phyloP scores from a whole-genome alignment of 805 yeast genomes.

The Saccharomycopsis sp. region DNA sequence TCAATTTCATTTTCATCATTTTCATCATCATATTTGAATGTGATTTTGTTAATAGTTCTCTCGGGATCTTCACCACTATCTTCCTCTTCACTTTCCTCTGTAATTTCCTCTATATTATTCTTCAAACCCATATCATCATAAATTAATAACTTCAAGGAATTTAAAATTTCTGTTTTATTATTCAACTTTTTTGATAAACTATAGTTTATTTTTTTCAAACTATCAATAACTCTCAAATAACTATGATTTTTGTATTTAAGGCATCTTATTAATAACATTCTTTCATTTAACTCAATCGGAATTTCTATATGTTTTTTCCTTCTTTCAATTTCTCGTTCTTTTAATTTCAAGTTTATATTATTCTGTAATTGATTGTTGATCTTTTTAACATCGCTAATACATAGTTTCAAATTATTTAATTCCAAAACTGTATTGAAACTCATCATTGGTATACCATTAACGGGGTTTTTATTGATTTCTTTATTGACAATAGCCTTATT shows the following conservation, averaged over 20 bases:
- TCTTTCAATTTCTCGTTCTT: not conserved
- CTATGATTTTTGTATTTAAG: not conserved
- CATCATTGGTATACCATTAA: conserved; percentile 21
- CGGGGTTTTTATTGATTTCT: not conserved
- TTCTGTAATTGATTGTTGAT: conserved; percentile 10
- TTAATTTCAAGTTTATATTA: not conserved
- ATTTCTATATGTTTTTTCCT: not conserved
- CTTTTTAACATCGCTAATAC: conserved; percentile 24
- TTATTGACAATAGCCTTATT: too few species aligned
- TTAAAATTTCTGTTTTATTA: not conserved
- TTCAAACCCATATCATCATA: not conserved
- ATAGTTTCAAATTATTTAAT: conserved; percentile 27
- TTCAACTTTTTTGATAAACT: not conserved
- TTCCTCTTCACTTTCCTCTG: not conserved
- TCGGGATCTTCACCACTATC: not conserved
- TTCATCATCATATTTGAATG: not conserved
- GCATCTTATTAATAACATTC: not conserved
- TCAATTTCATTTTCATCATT: not conserved
- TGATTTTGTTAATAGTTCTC: not conserved
- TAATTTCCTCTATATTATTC: not conserved
- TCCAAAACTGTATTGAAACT: conserved; percentile 31
- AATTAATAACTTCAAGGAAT: not conserved
- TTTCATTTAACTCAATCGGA: not conserved
- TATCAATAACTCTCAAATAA: not conserved
- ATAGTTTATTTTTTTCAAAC: not conserved